These are phyloP conservation scores for Heimioporus sp. DNA, from an alignment of 768 basidiomycete species.

Conservation along the genomic window DNA sequence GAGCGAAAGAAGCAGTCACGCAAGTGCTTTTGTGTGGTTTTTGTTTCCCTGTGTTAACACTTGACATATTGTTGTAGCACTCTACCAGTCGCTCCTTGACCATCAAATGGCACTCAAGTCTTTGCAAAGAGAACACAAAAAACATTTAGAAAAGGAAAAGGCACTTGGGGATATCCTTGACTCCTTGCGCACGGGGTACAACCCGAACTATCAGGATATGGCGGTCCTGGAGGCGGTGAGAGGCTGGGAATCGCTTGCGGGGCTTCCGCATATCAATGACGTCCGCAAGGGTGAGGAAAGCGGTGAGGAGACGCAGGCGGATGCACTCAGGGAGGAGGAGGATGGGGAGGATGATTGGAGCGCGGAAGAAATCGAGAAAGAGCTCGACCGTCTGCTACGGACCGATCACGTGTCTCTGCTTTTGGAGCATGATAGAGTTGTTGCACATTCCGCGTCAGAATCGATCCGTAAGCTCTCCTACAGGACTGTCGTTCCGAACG, in stretches of 20 bases:
- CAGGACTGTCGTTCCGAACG: background rate
- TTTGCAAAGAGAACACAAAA: constrained; percentile 68
- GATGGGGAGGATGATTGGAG: constrained; percentile 62
- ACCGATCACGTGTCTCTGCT: constrained; percentile 75
- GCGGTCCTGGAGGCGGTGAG: constrained; percentile 95
- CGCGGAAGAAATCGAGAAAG: constrained; percentile 52
- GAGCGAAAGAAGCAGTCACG: constrained; percentile 87
- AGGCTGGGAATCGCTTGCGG: constrained; percentile 81
- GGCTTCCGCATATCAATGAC: constrained; percentile 70
- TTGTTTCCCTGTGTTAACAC: background rate
- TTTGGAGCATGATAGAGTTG: constrained; percentile 72
- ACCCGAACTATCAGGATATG: constrained; percentile 99
- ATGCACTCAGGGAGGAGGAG: constrained; percentile 28
- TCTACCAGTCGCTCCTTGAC: constrained; percentile 70
- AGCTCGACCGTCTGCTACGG: constrained; percentile 55
- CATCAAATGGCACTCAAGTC: constrained; percentile 78
- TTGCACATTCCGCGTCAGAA: constrained; percentile 45
- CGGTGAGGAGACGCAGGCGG: constrained; percentile 29
- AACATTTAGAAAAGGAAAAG: constrained; percentile 71
- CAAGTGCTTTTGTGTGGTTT: constrained; percentile 37
- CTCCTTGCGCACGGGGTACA: constrained; percentile 80
- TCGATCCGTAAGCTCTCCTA: constrained; percentile 53
- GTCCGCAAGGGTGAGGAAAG: constrained; percentile 48
- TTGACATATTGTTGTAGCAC: constrained; percentile 47
- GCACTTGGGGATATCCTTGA: constrained; percentile 82